phyloP scores from a whole-genome alignment of 768 basidiomycete genomes.

The Tricholoma flavovirens region DNA sequence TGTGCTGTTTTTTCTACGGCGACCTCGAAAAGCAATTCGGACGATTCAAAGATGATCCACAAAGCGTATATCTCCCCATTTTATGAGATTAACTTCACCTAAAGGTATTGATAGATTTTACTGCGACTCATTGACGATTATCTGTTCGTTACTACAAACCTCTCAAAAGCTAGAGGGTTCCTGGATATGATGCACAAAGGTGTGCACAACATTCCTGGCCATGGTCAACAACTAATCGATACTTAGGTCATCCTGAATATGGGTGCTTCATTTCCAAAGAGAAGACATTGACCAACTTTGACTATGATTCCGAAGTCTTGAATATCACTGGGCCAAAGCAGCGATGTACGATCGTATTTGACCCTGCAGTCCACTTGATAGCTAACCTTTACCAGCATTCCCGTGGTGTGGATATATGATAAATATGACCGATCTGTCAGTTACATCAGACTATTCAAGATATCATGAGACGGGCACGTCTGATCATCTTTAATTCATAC shows the following conservation, averaged over 20 bases:
- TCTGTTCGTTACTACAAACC: conserved; percentile 73
- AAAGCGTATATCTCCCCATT: conserved; percentile 48
- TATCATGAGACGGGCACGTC: conserved; percentile 54
- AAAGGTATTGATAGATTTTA: conserved; percentile 45
- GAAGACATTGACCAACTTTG: conserved; percentile 89
- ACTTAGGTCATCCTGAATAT: conserved; percentile 82
- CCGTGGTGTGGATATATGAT: conserved; percentile 92
- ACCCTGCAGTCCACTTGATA: no score
- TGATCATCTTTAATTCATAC: neutral
- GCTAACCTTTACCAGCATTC: conserved; percentile 48
- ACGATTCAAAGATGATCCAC: conserved; percentile 46
- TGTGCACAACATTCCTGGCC: conserved; percentile 14
- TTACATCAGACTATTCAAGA: conserved; percentile 74
- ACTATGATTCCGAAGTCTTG: conserved; percentile 46
- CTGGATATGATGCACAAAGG: conserved; percentile 73
- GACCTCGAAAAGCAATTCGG: conserved; percentile 68
- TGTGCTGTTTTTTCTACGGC: conserved; percentile 94
- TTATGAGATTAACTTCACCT: neutral
- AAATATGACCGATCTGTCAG: conserved; percentile 67
- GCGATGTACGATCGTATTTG: conserved; percentile 24
- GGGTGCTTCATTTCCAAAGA: conserved; percentile 86
- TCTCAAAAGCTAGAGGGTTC: conserved; percentile 57
- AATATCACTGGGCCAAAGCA: conserved; percentile 47
- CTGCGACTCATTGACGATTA: conserved; percentile 94
- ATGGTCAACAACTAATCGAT: neutral